Conservation (phyloP, 192 early-diverging fungal genomes). For the Cladochytrium replicatum region DNA sequence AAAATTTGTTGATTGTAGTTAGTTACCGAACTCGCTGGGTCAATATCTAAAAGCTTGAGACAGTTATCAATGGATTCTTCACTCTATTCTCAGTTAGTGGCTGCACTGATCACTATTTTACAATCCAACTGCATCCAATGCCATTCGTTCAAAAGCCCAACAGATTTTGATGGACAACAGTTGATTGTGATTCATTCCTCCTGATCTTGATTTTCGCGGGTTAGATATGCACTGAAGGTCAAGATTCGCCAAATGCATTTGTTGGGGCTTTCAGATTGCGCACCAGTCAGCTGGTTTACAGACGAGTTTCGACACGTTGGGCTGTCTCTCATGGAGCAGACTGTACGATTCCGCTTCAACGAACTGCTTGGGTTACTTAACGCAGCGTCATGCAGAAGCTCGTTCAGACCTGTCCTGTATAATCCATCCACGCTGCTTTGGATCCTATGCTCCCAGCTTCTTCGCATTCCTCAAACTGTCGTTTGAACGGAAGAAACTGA, state of each 20-base stretch:
- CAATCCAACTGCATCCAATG: conserved; percentile 2
- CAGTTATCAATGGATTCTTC: no score
- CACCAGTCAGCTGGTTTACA: background rate
- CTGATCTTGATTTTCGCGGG: background rate
- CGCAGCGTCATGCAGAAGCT: conserved; percentile 16
- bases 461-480: conserved; percentile 16
- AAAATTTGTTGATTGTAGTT: no score
- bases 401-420: conserved; percentile 18
- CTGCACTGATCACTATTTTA: background rate
- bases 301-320: background rate
- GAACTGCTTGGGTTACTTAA: background rate
- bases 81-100: no score
- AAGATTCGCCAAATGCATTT: background rate
- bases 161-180: background rate
- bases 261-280: background rate
- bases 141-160: background rate
- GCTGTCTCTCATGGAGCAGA: background rate
- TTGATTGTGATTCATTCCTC: background rate
- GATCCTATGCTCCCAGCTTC: conserved; percentile 8
- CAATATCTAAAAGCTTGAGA: no score
- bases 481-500: conserved; percentile 17
- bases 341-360: background rate
- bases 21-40: no score
- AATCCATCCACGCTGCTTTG: conserved; percentile 4
- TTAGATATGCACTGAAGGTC: background rate